Conservation (phyloP, 345 rosid species). For the Eutrema yunnanense region DNA sequence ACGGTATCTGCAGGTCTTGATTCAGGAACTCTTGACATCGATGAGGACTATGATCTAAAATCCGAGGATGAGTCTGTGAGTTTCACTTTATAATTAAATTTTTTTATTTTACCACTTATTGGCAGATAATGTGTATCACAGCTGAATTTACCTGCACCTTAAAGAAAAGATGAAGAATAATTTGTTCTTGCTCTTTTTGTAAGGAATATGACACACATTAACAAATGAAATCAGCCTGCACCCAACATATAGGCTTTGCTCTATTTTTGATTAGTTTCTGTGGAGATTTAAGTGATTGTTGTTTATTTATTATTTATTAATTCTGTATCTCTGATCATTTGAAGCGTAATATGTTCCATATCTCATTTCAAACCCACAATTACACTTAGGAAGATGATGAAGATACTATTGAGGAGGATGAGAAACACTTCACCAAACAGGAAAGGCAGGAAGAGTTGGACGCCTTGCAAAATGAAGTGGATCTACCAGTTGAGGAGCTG, state of each 20-base stretch:
- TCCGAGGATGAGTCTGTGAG: conserved; percentile 77
- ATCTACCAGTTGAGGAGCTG: conserved; percentile 85
- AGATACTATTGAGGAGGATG: conserved; percentile 91
- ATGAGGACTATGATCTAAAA: conserved; percentile 59
- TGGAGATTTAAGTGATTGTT: neutral
- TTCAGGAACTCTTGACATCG: conserved; percentile 44
- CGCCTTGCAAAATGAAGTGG: conserved; percentile 72
- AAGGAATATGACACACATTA: neutral
- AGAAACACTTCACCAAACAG: conserved; percentile 69
- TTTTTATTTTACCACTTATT: neutral
- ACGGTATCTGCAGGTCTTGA: conserved; percentile 36
- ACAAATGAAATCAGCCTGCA: neutral
- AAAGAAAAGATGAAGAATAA: neutral
- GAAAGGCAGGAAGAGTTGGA: conserved; percentile 92
- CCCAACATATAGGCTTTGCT: neutral
- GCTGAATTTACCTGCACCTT: conserved; percentile 1
- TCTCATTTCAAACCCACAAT: conserved; percentile 19
- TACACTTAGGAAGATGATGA: conserved; percentile 94
- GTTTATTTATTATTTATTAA: neutral
- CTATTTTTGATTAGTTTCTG: neutral
- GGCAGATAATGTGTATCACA: neutral
- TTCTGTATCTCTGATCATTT: neutral
- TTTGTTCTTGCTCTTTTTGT: neutral
- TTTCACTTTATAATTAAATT: conserved; percentile 8
- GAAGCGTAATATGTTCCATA: neutral